Evolutionary conservation across 192 early-diverging fungal genomes (phyloP).

Genomic region (Backusella westeae): DNA sequence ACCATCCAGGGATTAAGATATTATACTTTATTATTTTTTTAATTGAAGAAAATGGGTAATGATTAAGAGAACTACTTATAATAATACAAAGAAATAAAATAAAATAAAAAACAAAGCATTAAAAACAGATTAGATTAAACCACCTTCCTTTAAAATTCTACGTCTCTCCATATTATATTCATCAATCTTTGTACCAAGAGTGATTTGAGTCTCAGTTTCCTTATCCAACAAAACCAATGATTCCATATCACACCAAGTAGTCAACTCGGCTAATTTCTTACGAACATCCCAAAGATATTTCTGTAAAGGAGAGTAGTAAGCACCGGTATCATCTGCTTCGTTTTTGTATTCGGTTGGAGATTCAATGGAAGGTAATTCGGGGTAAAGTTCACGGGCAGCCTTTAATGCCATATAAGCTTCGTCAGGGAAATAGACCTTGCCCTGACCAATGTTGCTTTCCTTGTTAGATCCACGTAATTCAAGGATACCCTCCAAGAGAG

Average conservation of each 20-base stretch:
- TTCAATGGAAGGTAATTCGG: slow-evolving; percentile 21
- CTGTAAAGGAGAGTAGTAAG: slow-evolving; percentile 35
- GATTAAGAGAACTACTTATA: background rate
- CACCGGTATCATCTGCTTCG: slow-evolving; percentile 30
- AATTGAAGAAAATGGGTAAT: background rate
- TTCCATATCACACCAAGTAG: slow-evolving; percentile 28
- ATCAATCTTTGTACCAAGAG: slow-evolving; percentile 19
- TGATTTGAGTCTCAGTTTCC: background rate
- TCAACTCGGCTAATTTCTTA: slow-evolving; percentile 15
- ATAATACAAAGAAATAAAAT: background rate
- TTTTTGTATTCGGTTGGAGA: slow-evolving; percentile 24
- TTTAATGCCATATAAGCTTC: slow-evolving; percentile 28
- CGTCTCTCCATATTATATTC: slow-evolving; percentile 32
- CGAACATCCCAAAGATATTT: slow-evolving; percentile 37
- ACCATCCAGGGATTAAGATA: background rate
- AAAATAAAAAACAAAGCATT: background rate
- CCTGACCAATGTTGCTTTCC: slow-evolving; percentile 3
- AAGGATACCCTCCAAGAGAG: slow-evolving; percentile 36
- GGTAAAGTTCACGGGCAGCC: slow-evolving; percentile 31
- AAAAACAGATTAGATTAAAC: slow-evolving; percentile 11
- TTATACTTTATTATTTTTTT: background rate
- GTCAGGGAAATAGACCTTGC: slow-evolving; percentile 36
- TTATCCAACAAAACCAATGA: background rate
- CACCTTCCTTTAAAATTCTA: slow-evolving; percentile 18
- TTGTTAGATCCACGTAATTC: slow-evolving; percentile 17